Percentiles rank a stretch among this genome's conserved stretches.
These are phyloP conservation scores for Fragilaria crotonensis DNA, from an alignment of 108 stramenopile genomes.

Conservation along the genomic window DNA sequence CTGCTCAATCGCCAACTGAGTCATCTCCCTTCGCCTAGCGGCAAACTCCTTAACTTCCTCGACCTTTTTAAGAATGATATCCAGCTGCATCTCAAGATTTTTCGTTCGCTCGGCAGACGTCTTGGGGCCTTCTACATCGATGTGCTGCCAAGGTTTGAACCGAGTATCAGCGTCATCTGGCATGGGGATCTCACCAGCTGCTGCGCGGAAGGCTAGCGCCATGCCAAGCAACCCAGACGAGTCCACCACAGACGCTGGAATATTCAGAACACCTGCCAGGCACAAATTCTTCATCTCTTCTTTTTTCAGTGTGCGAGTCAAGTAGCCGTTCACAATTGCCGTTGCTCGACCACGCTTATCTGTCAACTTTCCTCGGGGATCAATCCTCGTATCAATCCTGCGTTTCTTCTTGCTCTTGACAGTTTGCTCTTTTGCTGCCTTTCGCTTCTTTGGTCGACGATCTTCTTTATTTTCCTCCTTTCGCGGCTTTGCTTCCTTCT, in stretches of 20 bases:
- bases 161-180: slow-evolving; percentile 39
- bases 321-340: slow-evolving; percentile 62
- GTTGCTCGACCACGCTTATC: slow-evolving; percentile 67
- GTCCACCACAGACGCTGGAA: slow-evolving; percentile 60
- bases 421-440: slow-evolving; percentile 59
- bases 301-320: slow-evolving; percentile 36
- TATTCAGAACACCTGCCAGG: slow-evolving; percentile 34
- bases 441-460: slow-evolving; percentile 53
- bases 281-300: slow-evolving; percentile 39
- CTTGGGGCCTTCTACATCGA: slow-evolving; percentile 44
- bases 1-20: slow-evolving; percentile 12
- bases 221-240: slow-evolving; percentile 66
- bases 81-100: slow-evolving; percentile 17
- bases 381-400: slow-evolving; percentile 11
- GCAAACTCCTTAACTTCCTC: slow-evolving; percentile 10
- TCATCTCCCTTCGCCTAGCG: slow-evolving; percentile 12
- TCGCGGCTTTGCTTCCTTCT: slow-evolving; percentile 17
- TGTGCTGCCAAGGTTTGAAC: slow-evolving; percentile 62
- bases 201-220: slow-evolving; percentile 82
- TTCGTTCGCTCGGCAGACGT: slow-evolving; percentile 48
- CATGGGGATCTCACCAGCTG: slow-evolving; percentile 71
- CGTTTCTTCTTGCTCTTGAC: slow-evolving; percentile 49
- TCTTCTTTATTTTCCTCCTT: slow-evolving; percentile 54
- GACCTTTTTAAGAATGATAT: slow-evolving; percentile 32
- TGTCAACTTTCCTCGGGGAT: slow-evolving; percentile 16